Conservation (phyloP, 2,329 filamentous ascomycete species). For the Zasmidium citrigriseum region DNA sequence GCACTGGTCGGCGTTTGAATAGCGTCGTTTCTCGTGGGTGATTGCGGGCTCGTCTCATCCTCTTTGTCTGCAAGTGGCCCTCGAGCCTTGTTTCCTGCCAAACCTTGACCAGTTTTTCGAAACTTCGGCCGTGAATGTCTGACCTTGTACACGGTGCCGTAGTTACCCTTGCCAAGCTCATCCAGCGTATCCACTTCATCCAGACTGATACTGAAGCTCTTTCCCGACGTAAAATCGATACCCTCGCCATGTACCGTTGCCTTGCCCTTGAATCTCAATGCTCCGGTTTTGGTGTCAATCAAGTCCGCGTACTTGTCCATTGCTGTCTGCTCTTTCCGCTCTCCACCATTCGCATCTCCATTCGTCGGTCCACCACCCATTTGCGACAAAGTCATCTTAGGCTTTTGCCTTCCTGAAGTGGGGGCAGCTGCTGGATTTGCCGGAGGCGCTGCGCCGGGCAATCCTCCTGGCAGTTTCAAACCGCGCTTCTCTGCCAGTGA, state of each 20-base stretch:
- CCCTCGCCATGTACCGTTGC: constrained; percentile 85
- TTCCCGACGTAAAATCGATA: constrained; percentile 88
- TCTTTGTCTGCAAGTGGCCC: constrained; percentile 26
- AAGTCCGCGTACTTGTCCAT: constrained; percentile 75
- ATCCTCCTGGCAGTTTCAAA: constrained; percentile 62
- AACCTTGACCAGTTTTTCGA: constrained; percentile 60
- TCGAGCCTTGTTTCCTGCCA: constrained; percentile 59
- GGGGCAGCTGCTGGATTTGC: constrained; percentile 39
- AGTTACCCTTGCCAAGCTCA: constrained; percentile 96
- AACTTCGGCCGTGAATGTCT: constrained; percentile 74
- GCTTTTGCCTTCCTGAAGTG: constrained; percentile 40
- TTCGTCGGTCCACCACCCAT: constrained; percentile 41
- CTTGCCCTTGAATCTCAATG: constrained; percentile 88
- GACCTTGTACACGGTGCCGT: constrained; percentile 97
- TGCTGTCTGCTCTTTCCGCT: constrained; percentile 32
- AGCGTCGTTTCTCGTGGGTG: constrained; percentile 18
- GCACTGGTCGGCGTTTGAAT: constrained; percentile 19
- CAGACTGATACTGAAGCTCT: constrained; percentile 88
- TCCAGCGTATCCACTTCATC: constrained; percentile 93
- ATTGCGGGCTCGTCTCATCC: constrained; percentile 18
- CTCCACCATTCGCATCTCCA: constrained; percentile 32
- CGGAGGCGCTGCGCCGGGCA: constrained; percentile 47
- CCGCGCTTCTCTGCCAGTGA: constrained; percentile 69
- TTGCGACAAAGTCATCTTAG: constrained; percentile 45
- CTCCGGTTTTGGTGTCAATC: constrained; percentile 88